These are phyloP conservation scores for Asterochloris erici DNA, from an alignment of 139 green algal species.

Conservation along the genomic window DNA sequence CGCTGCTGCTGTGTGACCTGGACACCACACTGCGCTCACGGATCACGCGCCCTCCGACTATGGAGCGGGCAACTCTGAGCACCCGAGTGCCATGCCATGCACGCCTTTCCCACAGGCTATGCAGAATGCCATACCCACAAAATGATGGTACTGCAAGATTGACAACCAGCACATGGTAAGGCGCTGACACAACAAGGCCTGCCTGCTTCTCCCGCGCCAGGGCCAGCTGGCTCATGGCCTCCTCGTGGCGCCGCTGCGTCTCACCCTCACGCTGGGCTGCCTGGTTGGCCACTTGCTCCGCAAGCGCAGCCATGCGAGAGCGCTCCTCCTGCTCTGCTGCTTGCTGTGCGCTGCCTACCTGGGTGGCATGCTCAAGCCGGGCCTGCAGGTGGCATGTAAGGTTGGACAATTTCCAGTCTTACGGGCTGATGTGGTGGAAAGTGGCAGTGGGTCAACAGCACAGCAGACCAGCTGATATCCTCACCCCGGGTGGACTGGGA, in stretches of 20 bases:
- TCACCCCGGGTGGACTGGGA: background rate
- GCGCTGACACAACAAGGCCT: no score
- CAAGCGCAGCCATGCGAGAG: constrained; percentile 4
- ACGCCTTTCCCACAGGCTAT: no score
- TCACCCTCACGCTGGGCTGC: constrained; percentile 12
- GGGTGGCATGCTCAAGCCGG: constrained; percentile 14
- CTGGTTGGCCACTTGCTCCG: constrained; percentile 12
- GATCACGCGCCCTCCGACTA: no score
- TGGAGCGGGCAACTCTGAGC: no score
- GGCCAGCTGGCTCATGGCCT: constrained; percentile 9
- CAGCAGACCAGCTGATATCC: no score
- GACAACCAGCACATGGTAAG: no score
- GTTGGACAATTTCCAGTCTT: background rate
- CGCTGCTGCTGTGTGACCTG: no score
- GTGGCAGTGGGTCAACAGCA: background rate
- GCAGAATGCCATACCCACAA: no score
- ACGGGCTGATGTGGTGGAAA: background rate
- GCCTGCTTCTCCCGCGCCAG: constrained; percentile 12
- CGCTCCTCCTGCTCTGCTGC: constrained; percentile 18
- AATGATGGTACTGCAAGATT: no score
- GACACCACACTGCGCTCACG: no score
- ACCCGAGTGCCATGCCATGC: no score
- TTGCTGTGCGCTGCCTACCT: constrained; percentile 6
- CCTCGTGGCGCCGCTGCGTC: constrained; percentile 6
- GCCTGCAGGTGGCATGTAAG: background rate